Evolutionary conservation across 192 early-diverging fungal species (phyloP), one percentile per base, ranked within the genome.

Genomic region (Entrophospora sp.): DNA sequence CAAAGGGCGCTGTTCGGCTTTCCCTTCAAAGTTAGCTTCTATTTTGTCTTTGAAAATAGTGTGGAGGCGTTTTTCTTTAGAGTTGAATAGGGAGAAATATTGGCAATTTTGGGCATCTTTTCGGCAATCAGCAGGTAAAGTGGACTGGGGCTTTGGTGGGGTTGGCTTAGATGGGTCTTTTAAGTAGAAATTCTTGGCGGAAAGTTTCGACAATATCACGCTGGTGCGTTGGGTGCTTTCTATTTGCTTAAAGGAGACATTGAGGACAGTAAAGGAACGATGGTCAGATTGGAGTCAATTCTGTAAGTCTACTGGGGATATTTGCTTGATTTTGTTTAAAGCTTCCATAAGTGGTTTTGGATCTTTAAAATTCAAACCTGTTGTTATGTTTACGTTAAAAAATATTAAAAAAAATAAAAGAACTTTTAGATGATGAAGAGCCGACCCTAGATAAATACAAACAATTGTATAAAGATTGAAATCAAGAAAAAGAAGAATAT

Each of bases 21-120:
- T 49, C 6, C 48, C 48, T 49, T 49, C 48, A 24, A 49, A 49
- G 48, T 49, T 49, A n/a, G 48, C 48, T 49, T 49, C 48, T 6
- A 49, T n/a, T 49, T 49, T 49, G 20, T 49, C 48, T 49, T 49
- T 49, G 48, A 49, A 49, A n/a, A 5, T 5, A 24, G 48, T 49
- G 48, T 49, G 18, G 7, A 49, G 24, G 5, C 18, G 5, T 49
- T 49, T 49, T 49, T 49, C 48, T 49, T 49, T 49, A n/a, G 48
- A 49, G 48, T 49, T 49, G 24, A 49, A 49, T 5, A 49, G 18
- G 14, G 14, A 7, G 20, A 49, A 49, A n/a, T 49, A 49, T 10
- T 5, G 5, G 48, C 48, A 49, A n/a, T 49, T 49, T 9, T 49
- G 48, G 48, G 48, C 48, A 24, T 49, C 48, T 14, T 49, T 5